A percentile compares a stretch with the other conserved stretches of the same genome.
phyloP scores from a whole-genome alignment of 768 basidiomycete genomes.

The Phylloporus rhodoxanthus region DNA sequence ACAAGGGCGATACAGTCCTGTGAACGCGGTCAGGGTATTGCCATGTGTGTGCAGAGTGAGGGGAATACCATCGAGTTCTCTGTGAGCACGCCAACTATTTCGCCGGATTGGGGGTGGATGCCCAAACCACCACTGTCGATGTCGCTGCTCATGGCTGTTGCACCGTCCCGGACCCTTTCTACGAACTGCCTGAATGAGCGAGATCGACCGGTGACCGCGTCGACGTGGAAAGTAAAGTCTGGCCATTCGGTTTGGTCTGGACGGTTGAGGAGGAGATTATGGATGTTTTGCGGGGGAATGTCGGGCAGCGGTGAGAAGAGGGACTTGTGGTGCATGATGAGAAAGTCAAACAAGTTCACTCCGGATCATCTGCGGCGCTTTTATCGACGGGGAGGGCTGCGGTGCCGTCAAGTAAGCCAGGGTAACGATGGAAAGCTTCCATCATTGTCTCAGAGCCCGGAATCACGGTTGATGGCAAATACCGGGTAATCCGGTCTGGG shows the following conservation, averaged over 20 bases:
- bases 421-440: too few species aligned
- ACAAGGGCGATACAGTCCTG: conserved; percentile 54
- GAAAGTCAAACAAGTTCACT: background rate
- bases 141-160: conserved; percentile 50
- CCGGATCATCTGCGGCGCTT: background rate
- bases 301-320: conserved; percentile 48
- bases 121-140: conserved; percentile 51
- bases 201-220: conserved; percentile 45
- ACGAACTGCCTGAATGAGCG: conserved; percentile 45
- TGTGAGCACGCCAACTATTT: conserved; percentile 65
- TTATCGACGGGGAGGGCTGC: background rate
- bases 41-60: background rate
- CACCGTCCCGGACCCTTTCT: conserved; percentile 46
- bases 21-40: background rate
- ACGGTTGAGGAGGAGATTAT: conserved; percentile 49
- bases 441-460: too few species aligned
- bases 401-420: background rate
- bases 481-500: too few species aligned
- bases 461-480: too few species aligned
- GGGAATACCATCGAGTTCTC: conserved; percentile 56
- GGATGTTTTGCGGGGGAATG: conserved; percentile 47
- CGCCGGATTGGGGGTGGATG: conserved; percentile 39
- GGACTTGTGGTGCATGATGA: conserved; percentile 52
- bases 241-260: conserved; percentile 52
- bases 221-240: conserved; percentile 52